Percentiles rank a stretch among this genome's conserved stretches.
Conservation (phyloP, 306 rosid species). For the Malus asiatica region DNA sequence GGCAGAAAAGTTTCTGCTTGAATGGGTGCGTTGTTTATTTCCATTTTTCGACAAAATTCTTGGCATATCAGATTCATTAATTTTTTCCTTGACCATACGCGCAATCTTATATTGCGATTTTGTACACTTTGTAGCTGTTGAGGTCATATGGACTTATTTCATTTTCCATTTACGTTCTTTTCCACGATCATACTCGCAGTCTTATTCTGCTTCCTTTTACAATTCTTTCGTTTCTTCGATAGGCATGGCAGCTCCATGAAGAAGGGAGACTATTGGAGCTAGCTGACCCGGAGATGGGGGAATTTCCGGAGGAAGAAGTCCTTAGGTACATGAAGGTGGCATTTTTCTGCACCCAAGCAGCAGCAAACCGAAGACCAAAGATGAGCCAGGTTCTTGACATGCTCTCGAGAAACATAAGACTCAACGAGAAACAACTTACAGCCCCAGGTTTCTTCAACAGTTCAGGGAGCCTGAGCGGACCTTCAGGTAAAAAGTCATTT, state of each 20-base stretch:
- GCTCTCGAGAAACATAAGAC: conserved; percentile 64
- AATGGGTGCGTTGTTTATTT: conserved; percentile 46
- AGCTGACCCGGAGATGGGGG: conserved; percentile 57
- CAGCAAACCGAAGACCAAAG: conserved; percentile 64
- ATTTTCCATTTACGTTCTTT: background rate
- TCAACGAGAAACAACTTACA: conserved; percentile 65
- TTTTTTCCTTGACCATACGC: background rate
- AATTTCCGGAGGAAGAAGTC: conserved; percentile 58
- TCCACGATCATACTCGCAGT: conserved; percentile 1
- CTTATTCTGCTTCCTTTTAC: background rate
- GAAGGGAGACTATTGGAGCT: conserved; percentile 61
- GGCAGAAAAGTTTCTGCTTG: conserved; percentile 50
- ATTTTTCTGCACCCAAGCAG: conserved; percentile 78
- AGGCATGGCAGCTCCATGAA: conserved; percentile 94
- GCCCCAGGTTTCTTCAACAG: conserved; percentile 70
- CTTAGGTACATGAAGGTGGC: conserved; percentile 81
- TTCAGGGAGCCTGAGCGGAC: conserved; percentile 23
- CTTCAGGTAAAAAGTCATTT: conserved; percentile 25
- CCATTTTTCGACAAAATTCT: background rate
- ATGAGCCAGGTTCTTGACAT: conserved; percentile 74
- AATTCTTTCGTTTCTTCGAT: conserved; percentile 6
- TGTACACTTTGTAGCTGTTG: too few species aligned
- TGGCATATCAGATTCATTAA: background rate
- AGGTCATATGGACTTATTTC: background rate
- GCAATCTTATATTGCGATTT: background rate